Percentiles rank a stretch among this genome's conserved stretches.
phyloP scores from a whole-genome alignment of 2,329 filamentous ascomycete genomes.

The Colletotrichum echinochloae region DNA sequence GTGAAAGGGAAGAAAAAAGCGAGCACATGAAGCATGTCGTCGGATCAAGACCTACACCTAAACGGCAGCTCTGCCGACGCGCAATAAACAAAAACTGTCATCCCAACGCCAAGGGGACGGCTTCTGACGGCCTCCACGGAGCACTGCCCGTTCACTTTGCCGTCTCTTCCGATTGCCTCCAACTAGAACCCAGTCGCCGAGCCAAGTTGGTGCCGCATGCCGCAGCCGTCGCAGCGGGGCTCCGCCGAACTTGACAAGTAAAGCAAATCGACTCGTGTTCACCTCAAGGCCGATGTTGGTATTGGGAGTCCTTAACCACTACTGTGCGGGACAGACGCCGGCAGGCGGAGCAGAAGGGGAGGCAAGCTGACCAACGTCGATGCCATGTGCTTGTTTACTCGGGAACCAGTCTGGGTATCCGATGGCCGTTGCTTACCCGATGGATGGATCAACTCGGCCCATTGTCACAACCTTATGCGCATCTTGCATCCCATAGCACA shows the following conservation, averaged over 20 bases:
- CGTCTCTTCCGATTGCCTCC: constrained; percentile 17
- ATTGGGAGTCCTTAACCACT: not conserved
- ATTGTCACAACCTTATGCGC: constrained; percentile 20
- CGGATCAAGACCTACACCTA: not conserved
- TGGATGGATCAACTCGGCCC: constrained; percentile 17
- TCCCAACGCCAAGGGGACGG: constrained; percentile 16
- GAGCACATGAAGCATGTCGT: constrained; percentile 9
- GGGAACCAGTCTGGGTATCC: constrained; percentile 8
- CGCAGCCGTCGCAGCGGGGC: constrained; percentile 18
- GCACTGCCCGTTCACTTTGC: constrained; percentile 3
- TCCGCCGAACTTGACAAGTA: not conserved
- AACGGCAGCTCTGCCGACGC: not conserved
- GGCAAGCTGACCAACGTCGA: not conserved
- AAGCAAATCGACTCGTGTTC: not conserved
- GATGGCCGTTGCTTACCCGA: constrained; percentile 29
- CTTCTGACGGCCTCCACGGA: constrained; percentile 11
- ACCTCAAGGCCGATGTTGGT: not conserved
- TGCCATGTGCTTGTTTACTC: not conserved
- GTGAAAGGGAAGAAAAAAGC: not conserved
- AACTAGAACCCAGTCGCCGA: constrained; percentile 21
- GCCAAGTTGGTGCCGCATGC: constrained; percentile 17
- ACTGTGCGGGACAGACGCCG: not conserved
- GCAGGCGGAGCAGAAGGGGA: not conserved
- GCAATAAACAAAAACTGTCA: constrained; percentile 1
- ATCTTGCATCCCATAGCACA: not conserved